Base-by-base conservation (phyloP, 331 rosid species). In the Telfairia occidentalis region DNA sequence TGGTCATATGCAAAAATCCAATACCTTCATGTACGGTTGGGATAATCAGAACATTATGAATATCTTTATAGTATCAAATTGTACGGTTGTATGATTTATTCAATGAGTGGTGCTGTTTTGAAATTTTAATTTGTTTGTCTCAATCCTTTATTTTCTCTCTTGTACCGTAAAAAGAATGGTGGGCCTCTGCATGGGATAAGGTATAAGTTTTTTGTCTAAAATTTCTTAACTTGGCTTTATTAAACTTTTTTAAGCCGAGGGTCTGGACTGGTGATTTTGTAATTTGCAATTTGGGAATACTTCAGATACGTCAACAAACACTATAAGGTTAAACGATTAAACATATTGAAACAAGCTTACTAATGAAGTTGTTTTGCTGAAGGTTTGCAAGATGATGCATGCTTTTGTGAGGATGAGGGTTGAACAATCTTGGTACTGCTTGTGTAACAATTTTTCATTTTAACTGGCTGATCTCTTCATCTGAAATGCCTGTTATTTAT, bases 381-480 rank as follows among this genome's bases (percentile, higher is more conserved):
- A 69, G 37, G 74, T 69, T 12, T 69, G 74, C 55, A 23, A 43
- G 74, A 13, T 43, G 55, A 42, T 69, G 46, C 70, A 63, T 63
- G 74, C 55, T 43, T 42, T 40, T 69, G 50, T 23, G 55, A 43
- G 74, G 54, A 69, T 26, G 53, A 43, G 74, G 55, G 55, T 40
- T 43, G 53, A 69, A 40, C 37, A n/a, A 69, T 42, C 37, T 69
- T 69, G 74, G 32, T 69, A 43, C 54, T 38, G 54, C 53, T 69
- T 69, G 74, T 69, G 74, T 43, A 28, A 37, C 43, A 23, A 42
- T 69, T 45, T 19, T 12, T 32, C 30, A 12, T 35, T 50, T 2
- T 46, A 57, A 72, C 61, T 23, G 53, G 21, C 76, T 58, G 13
- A 55, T 67, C 55, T 67, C 54, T 42, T 19, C 5, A 13, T 42